Base-by-base conservation (phyloP, 441 rosid genomes). In the Eruca vesicaria region DNA sequence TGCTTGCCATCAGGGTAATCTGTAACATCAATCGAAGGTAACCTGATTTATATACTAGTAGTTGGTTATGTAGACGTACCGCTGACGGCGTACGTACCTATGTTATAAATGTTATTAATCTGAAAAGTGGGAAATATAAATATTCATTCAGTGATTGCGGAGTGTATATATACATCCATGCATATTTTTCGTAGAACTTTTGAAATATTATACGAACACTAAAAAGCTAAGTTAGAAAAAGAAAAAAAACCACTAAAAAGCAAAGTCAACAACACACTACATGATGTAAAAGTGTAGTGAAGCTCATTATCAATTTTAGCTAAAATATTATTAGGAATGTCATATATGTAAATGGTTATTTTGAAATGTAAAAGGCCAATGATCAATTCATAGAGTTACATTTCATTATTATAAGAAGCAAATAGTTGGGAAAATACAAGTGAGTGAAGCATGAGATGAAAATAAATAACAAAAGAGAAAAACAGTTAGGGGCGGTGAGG, bases 401-500 rank as follows among this genome's bases (percentile, higher is more conserved):
- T 57, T 43, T 53, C 20, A 72, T 26, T 14, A 56, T 28, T 16
- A 36, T 7, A 14, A 50, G 56, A 33, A 50, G 26, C 26, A 69
- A 52, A 18, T 71, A 58, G 61, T 19, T 69, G 67, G 62, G 72
- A 64, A 64, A 70, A 65, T 58, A 35, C 8, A 57, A 64, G 67
- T 57, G 43, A 71, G 36, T 48, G 66, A 56, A 63, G 76, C 76
- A 77, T 77, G 80, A 77, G 80, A 77, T 50, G 68, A 48, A 66
- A 18, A 66, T 77, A 58, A 71, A 71, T 35, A 68, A 45, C 21
- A 64, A 36, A 70, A 19, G 67, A 63, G 61, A 52, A 64, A 75
- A 71, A 77, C 80, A 71, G 80, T 77, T 77, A 52, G 78, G 74
- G 28, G 72, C 50, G 69, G 66, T 72, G 81, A 66, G 16, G 72